Conservation (phyloP, 176 grass and related monocot species). For the Juncus inflexus region DNA sequence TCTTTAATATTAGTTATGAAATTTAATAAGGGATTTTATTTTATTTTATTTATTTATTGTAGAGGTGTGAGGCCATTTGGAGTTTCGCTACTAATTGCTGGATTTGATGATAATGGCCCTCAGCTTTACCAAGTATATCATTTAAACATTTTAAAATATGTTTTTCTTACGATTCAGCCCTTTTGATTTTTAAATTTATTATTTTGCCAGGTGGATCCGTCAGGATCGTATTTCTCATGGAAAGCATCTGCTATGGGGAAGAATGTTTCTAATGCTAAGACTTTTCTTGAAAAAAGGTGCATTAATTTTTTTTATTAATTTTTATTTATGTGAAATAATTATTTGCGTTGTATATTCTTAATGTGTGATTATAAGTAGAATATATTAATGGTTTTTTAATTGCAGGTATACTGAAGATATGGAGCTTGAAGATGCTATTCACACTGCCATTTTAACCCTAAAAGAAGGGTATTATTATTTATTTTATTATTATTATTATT, state of each 20-base stretch:
- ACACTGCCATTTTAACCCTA: constrained; percentile 92
- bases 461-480: constrained; percentile 88
- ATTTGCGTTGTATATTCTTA: neutral
- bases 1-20: no score
- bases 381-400: constrained; percentile 5
- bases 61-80: constrained; percentile 98
- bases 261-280: constrained; percentile 97
- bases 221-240: constrained; percentile 99
- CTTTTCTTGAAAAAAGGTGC: constrained; percentile 97
- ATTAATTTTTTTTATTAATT: constrained; percentile 1
- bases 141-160: neutral
- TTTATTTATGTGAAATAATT: constrained; percentile 4
- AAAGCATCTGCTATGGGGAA: constrained; percentile 99
- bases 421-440: constrained; percentile 98
- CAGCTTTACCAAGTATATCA: constrained; percentile 81
- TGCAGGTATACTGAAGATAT: constrained; percentile 91
- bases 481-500: neutral
- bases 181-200: constrained; percentile 11
- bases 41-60: constrained; percentile 33
- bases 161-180: constrained; percentile 7
- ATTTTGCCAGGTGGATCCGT: constrained; percentile 68
- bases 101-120: constrained; percentile 93
- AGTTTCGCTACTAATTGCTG: constrained; percentile 84
- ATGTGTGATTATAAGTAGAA: neutral
- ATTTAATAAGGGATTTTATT: no score